Conservation (phyloP, 257 asterid species). For the Scutellaria galericulata region DNA sequence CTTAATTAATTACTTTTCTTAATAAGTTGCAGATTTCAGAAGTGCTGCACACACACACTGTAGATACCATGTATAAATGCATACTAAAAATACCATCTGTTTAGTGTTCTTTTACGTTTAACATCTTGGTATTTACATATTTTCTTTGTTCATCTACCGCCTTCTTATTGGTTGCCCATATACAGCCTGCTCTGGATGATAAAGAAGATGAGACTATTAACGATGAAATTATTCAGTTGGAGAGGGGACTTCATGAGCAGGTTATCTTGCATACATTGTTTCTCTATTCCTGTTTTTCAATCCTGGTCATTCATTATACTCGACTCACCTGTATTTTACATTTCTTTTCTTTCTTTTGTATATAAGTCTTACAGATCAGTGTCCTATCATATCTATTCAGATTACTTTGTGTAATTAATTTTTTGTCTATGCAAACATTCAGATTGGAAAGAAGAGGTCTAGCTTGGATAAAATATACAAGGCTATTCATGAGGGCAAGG, state of each 20-base stretch:
- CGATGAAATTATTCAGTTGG: conserved; percentile 62
- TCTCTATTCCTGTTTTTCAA: neutral
- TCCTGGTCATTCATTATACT: conserved; percentile 10
- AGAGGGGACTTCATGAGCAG: conserved; percentile 66
- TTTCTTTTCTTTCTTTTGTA: neutral
- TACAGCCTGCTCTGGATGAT: conserved; percentile 79
- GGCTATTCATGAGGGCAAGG: conserved; percentile 65
- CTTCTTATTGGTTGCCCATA: conserved; percentile 31
- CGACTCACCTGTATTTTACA: neutral
- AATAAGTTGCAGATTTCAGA: conserved; percentile 23
- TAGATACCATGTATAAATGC: neutral
- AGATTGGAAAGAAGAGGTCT: conserved; percentile 68
- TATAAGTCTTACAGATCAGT: neutral
- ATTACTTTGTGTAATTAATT: conserved; percentile 20
- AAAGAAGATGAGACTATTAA: conserved; percentile 68
- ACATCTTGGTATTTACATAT: conserved; percentile 2
- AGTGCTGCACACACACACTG: neutral
- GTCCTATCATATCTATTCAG: conserved; percentile 7
- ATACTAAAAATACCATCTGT: neutral
- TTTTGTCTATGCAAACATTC: conserved; percentile 34
- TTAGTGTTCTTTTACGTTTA: neutral
- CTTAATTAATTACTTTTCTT: conserved; percentile 8
- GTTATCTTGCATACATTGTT: conserved; percentile 41
- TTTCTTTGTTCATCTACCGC: conserved; percentile 11
- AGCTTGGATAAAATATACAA: conserved; percentile 55